phyloP scores from a whole-genome alignment of 1,284 basidiomycete genomes.

The Cutaneotrichosporon dermatis region DNA sequence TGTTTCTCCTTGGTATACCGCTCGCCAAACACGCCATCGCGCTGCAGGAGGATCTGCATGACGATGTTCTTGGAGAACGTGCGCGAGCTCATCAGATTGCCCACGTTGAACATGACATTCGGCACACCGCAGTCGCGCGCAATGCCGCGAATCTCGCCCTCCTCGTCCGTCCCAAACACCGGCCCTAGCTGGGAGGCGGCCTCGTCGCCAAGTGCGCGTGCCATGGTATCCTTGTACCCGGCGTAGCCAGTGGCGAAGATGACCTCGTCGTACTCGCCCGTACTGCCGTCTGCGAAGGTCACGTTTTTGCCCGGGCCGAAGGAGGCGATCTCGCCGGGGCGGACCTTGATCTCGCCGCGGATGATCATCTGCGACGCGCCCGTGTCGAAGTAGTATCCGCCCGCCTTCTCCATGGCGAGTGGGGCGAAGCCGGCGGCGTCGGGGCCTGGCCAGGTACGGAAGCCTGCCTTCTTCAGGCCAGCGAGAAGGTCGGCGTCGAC shows the following conservation, averaged over 20 bases:
- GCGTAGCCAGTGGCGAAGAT: slow-evolving; percentile 62
- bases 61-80: slow-evolving; percentile 60
- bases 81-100: slow-evolving; percentile 56
- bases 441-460: slow-evolving; percentile 57
- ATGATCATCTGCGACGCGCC: slow-evolving; percentile 63
- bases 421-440: slow-evolving; percentile 51
- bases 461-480: slow-evolving; percentile 58
- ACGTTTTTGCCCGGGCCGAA: slow-evolving; percentile 53
- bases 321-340: slow-evolving; percentile 59
- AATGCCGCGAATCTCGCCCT: slow-evolving; percentile 58
- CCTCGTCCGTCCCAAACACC: slow-evolving; percentile 58
- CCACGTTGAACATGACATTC: slow-evolving; percentile 37
- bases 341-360: slow-evolving; percentile 69
- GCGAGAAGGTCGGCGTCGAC: slow-evolving; percentile 57
- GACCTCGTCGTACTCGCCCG: slow-evolving; percentile 63
- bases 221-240: slow-evolving; percentile 47
- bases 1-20: slow-evolving; percentile 24
- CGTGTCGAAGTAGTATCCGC: slow-evolving; percentile 52
- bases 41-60: slow-evolving; percentile 60
- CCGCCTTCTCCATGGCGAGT: slow-evolving; percentile 44
- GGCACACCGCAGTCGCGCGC: slow-evolving; percentile 56
- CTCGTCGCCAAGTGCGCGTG: slow-evolving; percentile 54
- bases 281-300: slow-evolving; percentile 62
- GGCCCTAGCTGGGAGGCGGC: slow-evolving; percentile 52
- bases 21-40: slow-evolving; percentile 54